These are phyloP conservation scores for Mrakia frigida DNA, from an alignment of 768 basidiomycete species.

Conservation along the genomic window DNA sequence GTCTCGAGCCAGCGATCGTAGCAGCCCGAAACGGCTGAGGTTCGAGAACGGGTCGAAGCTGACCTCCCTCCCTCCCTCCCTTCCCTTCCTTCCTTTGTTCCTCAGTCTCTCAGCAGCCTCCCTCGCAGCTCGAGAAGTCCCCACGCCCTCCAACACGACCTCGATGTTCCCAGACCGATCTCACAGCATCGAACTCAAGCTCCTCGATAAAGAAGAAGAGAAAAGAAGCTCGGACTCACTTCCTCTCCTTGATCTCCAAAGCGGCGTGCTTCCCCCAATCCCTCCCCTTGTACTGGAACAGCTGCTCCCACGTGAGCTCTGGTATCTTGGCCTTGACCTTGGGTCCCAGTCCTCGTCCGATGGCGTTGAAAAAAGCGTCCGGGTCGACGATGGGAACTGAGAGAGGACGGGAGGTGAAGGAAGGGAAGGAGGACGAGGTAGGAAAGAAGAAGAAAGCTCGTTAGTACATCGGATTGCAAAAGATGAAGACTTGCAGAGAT, in stretches of 20 bases:
- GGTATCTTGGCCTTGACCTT: constrained; percentile 57
- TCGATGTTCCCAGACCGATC: background rate
- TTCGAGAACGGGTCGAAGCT: no score
- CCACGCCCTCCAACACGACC: no score
- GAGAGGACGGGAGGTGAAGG: background rate
- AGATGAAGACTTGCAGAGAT: background rate
- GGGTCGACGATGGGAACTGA: constrained; percentile 38
- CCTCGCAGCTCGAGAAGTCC: no score
- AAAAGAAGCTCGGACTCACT: constrained; percentile 48
- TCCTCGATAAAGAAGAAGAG: background rate
- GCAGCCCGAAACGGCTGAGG: no score
- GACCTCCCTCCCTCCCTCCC: no score
- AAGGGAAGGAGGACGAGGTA: background rate
- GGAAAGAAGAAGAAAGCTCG: background rate
- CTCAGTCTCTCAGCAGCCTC: no score
- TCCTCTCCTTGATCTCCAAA: constrained; percentile 62
- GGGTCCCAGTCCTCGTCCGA: constrained; percentile 63
- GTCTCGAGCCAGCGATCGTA: no score
- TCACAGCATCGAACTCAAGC: background rate
- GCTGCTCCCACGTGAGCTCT: constrained; percentile 56
- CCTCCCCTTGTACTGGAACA: constrained; percentile 60
- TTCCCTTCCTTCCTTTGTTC: no score
- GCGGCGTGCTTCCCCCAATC: constrained; percentile 60
- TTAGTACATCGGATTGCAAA: background rate
- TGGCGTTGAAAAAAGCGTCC: constrained; percentile 63